Evolutionary conservation across 768 basidiomycete species (phyloP).

Genomic region (Cystofilobasidium ferigula): DNA sequence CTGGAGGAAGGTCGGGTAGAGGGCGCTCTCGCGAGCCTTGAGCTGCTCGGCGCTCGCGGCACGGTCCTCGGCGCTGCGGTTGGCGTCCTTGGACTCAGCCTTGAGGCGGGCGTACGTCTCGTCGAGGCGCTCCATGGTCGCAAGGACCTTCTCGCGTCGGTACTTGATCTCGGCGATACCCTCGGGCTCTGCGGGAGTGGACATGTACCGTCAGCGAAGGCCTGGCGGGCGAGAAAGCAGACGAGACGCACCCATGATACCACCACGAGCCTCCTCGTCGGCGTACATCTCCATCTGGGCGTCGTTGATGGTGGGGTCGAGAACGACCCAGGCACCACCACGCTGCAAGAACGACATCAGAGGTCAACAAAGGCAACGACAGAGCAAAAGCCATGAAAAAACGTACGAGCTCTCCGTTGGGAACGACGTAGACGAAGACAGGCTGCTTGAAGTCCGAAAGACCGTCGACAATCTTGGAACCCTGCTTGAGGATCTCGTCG

Average conservation of each 20-base stretch:
- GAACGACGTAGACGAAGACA: constrained; percentile 95
- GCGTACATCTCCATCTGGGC: constrained; percentile 99
- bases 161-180: constrained; percentile 95
- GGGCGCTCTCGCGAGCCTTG: constrained; percentile 60
- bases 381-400: too few relatives aligned
- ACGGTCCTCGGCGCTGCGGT: constrained; percentile 64
- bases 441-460: constrained; percentile 94
- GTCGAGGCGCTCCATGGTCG: constrained; percentile 89
- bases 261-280: constrained; percentile 86
- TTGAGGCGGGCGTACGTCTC: constrained; percentile 68
- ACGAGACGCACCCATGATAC: constrained; percentile 48
- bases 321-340: constrained; percentile 98
- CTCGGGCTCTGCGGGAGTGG: constrained; percentile 59
- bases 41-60: constrained; percentile 57
- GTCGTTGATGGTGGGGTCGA: constrained; percentile 93
- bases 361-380: not conserved
- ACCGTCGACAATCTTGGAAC: constrained; percentile 96
- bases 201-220: not conserved
- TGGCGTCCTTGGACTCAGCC: constrained; percentile 61
- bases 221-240: not conserved
- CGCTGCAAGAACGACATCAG: constrained; percentile 40
- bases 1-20: constrained; percentile 86
- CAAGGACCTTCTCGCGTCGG: constrained; percentile 82
- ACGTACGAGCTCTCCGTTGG: constrained; percentile 74
- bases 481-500: constrained; percentile 92